phyloP scores from a whole-genome alignment of 31 red algal genomes.

The Pterothamnion heteromorphum region DNA sequence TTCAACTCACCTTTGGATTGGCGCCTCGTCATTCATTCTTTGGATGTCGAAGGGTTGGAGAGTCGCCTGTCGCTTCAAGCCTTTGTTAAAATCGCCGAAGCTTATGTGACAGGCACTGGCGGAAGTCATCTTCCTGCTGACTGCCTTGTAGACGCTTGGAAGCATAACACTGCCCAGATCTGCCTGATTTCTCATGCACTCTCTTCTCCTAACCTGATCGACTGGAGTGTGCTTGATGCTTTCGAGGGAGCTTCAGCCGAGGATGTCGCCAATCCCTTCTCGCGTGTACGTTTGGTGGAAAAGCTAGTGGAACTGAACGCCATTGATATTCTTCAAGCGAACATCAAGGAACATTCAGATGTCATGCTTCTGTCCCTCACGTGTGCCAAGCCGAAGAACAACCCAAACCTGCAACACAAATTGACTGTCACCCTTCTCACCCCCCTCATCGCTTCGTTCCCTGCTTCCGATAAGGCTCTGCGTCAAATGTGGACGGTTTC shows the following conservation, averaged over 20 bases:
- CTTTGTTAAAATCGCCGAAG: slow-evolving; percentile 60
- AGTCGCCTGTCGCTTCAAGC: slow-evolving; percentile 43
- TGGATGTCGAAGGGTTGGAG: slow-evolving; percentile 65
- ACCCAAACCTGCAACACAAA: slow-evolving; percentile 61
- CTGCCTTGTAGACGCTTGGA: slow-evolving; percentile 61
- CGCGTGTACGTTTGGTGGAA: slow-evolving; percentile 55
- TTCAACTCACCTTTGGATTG: slow-evolving; percentile 66
- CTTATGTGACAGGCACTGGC: slow-evolving; percentile 59
- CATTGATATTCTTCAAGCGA: slow-evolving; percentile 55
- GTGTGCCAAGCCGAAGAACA: slow-evolving; percentile 57
- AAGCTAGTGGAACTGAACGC: slow-evolving; percentile 66
- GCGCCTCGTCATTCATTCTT: slow-evolving; percentile 54
- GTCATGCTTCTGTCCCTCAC: slow-evolving; percentile 62
- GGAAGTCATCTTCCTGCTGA: slow-evolving; percentile 56
- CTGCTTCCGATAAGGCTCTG: slow-evolving; percentile 49
- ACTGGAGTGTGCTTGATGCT: slow-evolving; percentile 59
- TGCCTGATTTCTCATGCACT: slow-evolving; percentile 62
- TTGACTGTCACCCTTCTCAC: slow-evolving; percentile 61
- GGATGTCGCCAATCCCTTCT: slow-evolving; percentile 53
- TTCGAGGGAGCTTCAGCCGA: slow-evolving; percentile 51
- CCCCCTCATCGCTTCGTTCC: slow-evolving; percentile 53
- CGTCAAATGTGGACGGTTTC: slow-evolving; percentile 70
- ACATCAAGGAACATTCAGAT: slow-evolving; percentile 50
- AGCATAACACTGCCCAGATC: slow-evolving; percentile 51
- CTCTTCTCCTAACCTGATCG: slow-evolving; percentile 49